phyloP scores from a whole-genome alignment of 1,284 basidiomycete genomes.

The Irpex rosettiformis region DNA sequence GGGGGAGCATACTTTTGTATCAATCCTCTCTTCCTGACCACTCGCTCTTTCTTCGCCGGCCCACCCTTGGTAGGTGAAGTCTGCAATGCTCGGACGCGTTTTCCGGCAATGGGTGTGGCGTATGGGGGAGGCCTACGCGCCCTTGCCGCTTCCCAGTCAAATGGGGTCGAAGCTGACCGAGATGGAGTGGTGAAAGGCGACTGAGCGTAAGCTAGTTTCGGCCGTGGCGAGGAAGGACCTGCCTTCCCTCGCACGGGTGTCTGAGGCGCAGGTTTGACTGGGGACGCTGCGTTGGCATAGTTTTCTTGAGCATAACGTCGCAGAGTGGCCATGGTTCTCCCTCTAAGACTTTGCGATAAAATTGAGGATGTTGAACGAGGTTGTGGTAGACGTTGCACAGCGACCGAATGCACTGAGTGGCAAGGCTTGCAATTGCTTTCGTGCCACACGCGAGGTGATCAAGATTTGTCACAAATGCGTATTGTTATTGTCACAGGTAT shows the following conservation, averaged over 20 bases:
- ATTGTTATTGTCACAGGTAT: not conserved
- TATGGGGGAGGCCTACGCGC: conserved; percentile 66
- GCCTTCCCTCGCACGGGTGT: conserved; percentile 22
- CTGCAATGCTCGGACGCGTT: conserved; percentile 33
- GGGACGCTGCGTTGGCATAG: conserved; percentile 21
- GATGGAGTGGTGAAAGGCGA: conserved; percentile 63
- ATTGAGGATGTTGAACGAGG: not conserved
- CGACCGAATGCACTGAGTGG: not conserved
- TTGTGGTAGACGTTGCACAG: not conserved
- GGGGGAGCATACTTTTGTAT: conserved; percentile 48
- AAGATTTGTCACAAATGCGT: not conserved
- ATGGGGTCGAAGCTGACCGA: conserved; percentile 65
- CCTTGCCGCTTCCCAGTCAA: conserved; percentile 80
- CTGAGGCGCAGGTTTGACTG: conserved; percentile 22
- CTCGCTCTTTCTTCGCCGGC: conserved; percentile 34
- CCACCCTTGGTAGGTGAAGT: conserved; percentile 39
- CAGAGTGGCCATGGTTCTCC: conserved; percentile 15
- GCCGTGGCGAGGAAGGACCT: conserved; percentile 22
- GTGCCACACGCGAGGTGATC: not conserved
- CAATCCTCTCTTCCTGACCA: conserved; percentile 61
- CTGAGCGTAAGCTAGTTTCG: conserved; percentile 26
- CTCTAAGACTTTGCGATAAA: no score
- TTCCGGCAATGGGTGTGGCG: conserved; percentile 49
- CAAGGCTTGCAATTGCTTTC: not conserved
- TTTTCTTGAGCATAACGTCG: conserved; percentile 33